Conservation (phyloP, 352 stramenopile species). For the Phytophthora palmivora region DNA sequence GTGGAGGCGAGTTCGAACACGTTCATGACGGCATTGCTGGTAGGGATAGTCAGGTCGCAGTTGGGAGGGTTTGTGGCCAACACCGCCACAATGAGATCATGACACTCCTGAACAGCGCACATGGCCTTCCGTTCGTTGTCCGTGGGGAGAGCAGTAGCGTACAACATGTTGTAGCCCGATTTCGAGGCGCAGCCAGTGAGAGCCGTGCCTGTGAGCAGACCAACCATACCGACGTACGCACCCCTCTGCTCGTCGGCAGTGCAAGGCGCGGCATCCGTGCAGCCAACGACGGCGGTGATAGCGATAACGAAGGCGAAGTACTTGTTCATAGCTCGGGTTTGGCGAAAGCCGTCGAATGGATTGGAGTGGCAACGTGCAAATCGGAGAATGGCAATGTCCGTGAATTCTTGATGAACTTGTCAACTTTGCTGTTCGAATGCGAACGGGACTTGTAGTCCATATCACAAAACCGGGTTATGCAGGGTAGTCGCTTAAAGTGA, state of each 20-base stretch:
- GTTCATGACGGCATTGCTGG: conserved; percentile 49
- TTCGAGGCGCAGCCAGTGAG: conserved; percentile 26
- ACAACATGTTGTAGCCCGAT: conserved; percentile 52
- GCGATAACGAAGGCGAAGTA: conserved; percentile 24
- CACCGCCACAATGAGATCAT: conserved; percentile 42
- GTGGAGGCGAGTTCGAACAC: conserved; percentile 36
- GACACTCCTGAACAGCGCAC: conserved; percentile 37
- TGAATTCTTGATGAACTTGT: too few relatives aligned
- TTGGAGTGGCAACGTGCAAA: conserved; percentile 26
- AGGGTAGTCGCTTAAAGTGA: too few relatives aligned
- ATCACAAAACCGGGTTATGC: too few relatives aligned
- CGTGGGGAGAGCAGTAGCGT: conserved; percentile 35
- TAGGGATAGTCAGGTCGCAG: conserved; percentile 50
- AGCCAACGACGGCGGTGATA: conserved; percentile 12
- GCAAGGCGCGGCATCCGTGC: conserved; percentile 28
- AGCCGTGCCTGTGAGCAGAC: conserved; percentile 22
- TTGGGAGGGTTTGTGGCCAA: conserved; percentile 37
- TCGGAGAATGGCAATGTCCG: conserved; percentile 46
- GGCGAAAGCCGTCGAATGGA: background rate
- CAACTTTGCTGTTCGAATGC: conserved; percentile 31
- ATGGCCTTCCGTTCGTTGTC: conserved; percentile 34
- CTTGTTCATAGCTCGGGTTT: conserved; percentile 31
- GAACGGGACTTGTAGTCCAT: conserved; percentile 3
- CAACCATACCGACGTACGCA: conserved; percentile 38
- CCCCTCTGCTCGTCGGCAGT: conserved; percentile 2